Evolutionary conservation across 2,329 filamentous ascomycete species (phyloP).

Genomic region (Nemania diffusa): DNA sequence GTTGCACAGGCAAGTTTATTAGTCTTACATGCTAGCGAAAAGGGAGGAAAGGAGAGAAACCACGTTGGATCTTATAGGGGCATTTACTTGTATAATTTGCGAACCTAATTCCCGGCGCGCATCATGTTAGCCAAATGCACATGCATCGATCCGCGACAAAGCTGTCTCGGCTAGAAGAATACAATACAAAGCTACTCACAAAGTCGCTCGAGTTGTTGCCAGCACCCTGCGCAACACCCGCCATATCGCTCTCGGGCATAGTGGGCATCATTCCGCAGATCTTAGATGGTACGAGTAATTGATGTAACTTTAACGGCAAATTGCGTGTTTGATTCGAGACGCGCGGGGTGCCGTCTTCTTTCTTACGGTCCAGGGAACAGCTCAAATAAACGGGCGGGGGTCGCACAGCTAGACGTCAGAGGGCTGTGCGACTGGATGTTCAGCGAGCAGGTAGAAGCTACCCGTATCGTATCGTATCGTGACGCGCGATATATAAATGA

Average conservation of each 20-base stretch:
- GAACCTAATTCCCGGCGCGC: conserved; percentile 70
- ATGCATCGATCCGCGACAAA: conserved; percentile 41
- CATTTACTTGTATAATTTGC: conserved; percentile 94
- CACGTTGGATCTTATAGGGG: conserved; percentile 36
- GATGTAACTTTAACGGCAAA: conserved; percentile 19
- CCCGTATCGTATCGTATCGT: conserved; percentile 7
- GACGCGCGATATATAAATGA: conserved; percentile 13
- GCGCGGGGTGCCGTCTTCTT: conserved; percentile 15
- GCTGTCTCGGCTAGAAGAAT: conserved; percentile 29
- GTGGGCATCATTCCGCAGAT: conserved; percentile 40
- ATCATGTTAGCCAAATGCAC: conserved; percentile 46
- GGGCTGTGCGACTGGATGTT: conserved; percentile 27
- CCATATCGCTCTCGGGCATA: conserved; percentile 54
- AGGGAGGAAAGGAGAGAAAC: conserved; percentile 4
- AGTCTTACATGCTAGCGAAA: conserved; percentile 29
- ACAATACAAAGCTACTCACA: conserved; percentile 67
- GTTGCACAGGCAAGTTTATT: conserved; percentile 47
- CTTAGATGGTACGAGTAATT: conserved; percentile 18
- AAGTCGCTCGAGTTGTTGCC: conserved; percentile 93
- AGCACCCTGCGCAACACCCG: conserved; percentile 53
- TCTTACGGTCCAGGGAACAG: conserved; percentile 2
- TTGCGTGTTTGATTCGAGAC: conserved; percentile 27
- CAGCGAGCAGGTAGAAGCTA: background rate
- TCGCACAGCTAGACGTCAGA: conserved; percentile 21
- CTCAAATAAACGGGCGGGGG: conserved; percentile 21